Base-by-base conservation (phyloP, 1,139 yeast species). In the Williopsis jadinii region DNA sequence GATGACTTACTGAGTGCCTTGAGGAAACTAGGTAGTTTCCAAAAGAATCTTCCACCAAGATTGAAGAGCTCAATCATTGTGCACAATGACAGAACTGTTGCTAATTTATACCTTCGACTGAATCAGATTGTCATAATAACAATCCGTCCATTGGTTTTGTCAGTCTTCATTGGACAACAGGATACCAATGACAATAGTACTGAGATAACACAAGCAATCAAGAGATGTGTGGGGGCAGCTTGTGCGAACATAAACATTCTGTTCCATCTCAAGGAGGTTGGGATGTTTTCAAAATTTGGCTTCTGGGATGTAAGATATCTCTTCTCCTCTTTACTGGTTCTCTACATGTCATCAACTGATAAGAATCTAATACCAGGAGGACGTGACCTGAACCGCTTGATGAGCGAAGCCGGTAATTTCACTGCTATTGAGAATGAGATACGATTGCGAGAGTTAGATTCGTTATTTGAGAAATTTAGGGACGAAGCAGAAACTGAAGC, bases 301-400 rank as follows among this genome's bases (percentile, higher is more conserved):
- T 73, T 69, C 52, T 73, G 76, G 73, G 79, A 75, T 53, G 65
- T 73, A 31, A 75, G 73, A 50, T 73, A 72, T 53, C 56, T 74
- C 39, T 73, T 66, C 49, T 63, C 70, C 9, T 68, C 79, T 0
- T 49, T 72, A 11, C 51, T 71, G 32, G 59, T 71, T 14, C 57
- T 72, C 29, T 56, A 70, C 28, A 66, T 73, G 58, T 63, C 70
- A 26, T 46, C 51, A 11, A 43, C 45, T 2, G 48, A 49, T 14
- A 49, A 53, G 11, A 40, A 51, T n/a, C 62, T 64, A 28, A 53
- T 69, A 11, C 52, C 58, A 39, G 58, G 54, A 35, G 75, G 70
- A 1, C 54, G 68, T 29, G 63, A 61, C 8, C 46, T 68, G 36
- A 56, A 69, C 37, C 63, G 58, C 39, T 58, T 51, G 41, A 70